Conservation (phyloP, 768 basidiomycete genomes). For the Coprinopsis sp. region DNA sequence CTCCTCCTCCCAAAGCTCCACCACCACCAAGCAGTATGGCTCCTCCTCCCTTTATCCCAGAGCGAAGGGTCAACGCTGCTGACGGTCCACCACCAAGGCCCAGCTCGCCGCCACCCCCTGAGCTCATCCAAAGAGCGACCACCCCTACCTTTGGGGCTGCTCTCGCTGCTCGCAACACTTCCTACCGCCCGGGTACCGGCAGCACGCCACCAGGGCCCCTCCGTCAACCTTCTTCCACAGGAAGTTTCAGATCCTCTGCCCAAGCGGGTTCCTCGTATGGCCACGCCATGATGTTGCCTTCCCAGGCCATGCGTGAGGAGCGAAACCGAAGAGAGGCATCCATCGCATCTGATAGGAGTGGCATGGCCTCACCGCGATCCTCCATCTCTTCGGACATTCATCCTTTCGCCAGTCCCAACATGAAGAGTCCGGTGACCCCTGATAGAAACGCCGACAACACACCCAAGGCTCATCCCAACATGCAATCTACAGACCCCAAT, state of each 20-base stretch:
- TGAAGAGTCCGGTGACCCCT: slow-evolving; percentile 37
- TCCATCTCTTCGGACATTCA: slow-evolving; percentile 80
- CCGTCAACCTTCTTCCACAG: slow-evolving; percentile 71
- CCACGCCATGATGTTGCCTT: slow-evolving; percentile 36
- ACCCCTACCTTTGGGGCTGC: slow-evolving; percentile 74
- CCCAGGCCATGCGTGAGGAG: slow-evolving; percentile 30
- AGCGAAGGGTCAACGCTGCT: slow-evolving; percentile 45
- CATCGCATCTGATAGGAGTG: slow-evolving; percentile 59
- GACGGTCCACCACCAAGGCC: slow-evolving; percentile 81
- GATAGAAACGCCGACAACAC: slow-evolving; percentile 42
- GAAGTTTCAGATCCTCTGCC: slow-evolving; percentile 76
- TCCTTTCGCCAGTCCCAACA: slow-evolving; percentile 26
- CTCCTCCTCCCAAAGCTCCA: slow-evolving; percentile 72
- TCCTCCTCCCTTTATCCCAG: slow-evolving; percentile 75
- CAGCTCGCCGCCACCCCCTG: slow-evolving; percentile 87
- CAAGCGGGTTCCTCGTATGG: slow-evolving; percentile 50
- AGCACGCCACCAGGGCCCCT: slow-evolving; percentile 69
- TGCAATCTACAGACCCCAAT: slow-evolving; percentile 73
- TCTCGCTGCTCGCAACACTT: slow-evolving; percentile 46
- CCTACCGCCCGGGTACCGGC: slow-evolving; percentile 59
- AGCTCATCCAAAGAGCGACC: slow-evolving; percentile 88
- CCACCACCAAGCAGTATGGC: slow-evolving; percentile 70
- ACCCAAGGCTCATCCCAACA: slow-evolving; percentile 28
- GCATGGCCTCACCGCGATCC: slow-evolving; percentile 66
- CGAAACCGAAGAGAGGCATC: slow-evolving; percentile 57